These are phyloP conservation scores for Calvatia gigantea DNA, from an alignment of 768 basidiomycete species.

Conservation along the genomic window DNA sequence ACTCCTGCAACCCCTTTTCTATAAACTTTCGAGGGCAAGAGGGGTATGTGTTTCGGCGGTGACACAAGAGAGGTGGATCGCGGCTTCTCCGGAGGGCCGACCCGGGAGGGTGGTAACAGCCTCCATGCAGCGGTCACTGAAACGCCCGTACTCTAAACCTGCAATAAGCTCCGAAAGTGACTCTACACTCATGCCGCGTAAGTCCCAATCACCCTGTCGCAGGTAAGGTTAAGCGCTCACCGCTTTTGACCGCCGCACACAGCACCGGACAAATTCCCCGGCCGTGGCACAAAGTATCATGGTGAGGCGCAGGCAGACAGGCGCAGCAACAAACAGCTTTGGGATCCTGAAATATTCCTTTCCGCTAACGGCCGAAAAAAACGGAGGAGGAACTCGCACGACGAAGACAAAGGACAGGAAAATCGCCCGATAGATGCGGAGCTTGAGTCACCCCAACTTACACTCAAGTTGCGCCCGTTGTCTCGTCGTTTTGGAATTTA, in stretches of 20 bases:
- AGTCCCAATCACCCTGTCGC: background rate
- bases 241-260: background rate
- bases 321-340: conserved; percentile 12
- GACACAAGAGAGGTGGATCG: background rate
- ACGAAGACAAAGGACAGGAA: conserved; percentile 29
- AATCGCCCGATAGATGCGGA: conserved; percentile 18
- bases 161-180: conserved; percentile 2
- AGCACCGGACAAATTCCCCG: conserved; percentile 6
- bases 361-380: conserved; percentile 14
- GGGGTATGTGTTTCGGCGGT: conserved; percentile 14
- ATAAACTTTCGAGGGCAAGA: conserved; percentile 22
- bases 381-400: conserved; percentile 16
- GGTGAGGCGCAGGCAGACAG: background rate
- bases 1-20: conserved; percentile 33
- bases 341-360: conserved; percentile 14
- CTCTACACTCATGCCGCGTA: conserved; percentile 4
- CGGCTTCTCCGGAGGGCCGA: conserved; percentile 5
- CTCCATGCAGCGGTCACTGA: conserved; percentile 3
- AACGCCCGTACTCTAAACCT: background rate
- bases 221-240: background rate
- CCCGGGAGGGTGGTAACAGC: conserved; percentile 1
- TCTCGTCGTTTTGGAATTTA: conserved; percentile 37
- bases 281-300: background rate
- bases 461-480: conserved; percentile 21
- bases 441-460: conserved; percentile 15